phyloP scores from a whole-genome alignment of 345 rosid genomes.

The Gossypioides kirkii region DNA sequence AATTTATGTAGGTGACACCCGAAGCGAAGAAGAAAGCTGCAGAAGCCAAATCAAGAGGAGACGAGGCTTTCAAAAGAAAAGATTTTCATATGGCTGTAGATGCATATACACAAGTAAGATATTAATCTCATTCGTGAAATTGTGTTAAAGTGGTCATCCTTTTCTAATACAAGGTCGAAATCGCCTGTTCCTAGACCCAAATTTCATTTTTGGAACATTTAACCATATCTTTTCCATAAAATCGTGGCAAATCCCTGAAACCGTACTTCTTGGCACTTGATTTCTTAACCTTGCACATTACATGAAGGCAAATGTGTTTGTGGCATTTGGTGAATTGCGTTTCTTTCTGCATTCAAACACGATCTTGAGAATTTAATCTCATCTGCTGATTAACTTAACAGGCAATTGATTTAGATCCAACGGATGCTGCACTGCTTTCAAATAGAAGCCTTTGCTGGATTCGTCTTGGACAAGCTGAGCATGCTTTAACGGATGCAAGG shows the following conservation, averaged over 20 bases:
- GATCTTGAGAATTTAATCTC: not conserved
- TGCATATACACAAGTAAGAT: slow-evolving; percentile 74
- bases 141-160: not conserved
- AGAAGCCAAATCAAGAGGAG: slow-evolving; percentile 91
- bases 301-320: not conserved
- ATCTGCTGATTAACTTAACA: slow-evolving; percentile 24
- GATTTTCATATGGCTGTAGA: slow-evolving; percentile 59
- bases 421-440: slow-evolving; percentile 58
- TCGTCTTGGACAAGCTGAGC: slow-evolving; percentile 62
- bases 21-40: slow-evolving; percentile 78
- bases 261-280: not conserved
- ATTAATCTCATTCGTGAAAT: not conserved
- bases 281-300: slow-evolving; percentile 2
- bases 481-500: slow-evolving; percentile 78
- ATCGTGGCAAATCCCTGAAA: not conserved
- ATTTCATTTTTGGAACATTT: too few relatives aligned
- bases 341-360: not conserved
- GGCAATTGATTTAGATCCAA: slow-evolving; percentile 88
- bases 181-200: not conserved
- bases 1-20: slow-evolving; percentile 52
- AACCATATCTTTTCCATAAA: not conserved
- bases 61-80: slow-evolving; percentile 62
- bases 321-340: not conserved
- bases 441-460: slow-evolving; percentile 93
- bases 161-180: not conserved